Evolutionary conservation across 176 grass and related monocot species (phyloP).

Genomic region (Alloteropsis semialata): DNA sequence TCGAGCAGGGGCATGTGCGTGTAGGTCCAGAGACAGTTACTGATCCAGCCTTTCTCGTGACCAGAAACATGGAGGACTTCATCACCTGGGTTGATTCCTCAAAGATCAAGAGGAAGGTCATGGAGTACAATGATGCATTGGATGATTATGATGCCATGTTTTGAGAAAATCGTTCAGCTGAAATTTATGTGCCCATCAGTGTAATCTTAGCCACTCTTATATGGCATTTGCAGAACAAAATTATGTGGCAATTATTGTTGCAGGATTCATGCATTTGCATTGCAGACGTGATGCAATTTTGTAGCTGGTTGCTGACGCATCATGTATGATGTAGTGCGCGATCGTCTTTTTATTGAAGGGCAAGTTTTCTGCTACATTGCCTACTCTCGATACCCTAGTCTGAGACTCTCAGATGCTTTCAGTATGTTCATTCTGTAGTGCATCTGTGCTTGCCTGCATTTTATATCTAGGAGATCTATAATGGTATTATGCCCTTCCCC

Average conservation of each 20-base stretch:
- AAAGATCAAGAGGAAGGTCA: slow-evolving; percentile 72
- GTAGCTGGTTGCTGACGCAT: not conserved
- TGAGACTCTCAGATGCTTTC: not conserved
- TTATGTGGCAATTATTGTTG: not conserved
- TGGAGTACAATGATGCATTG: slow-evolving; percentile 61
- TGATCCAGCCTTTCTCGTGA: slow-evolving; percentile 79
- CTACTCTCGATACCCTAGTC: not conserved
- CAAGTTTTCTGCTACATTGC: not conserved
- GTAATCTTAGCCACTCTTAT: not conserved
- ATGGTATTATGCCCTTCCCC: not conserved
- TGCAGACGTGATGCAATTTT: not conserved
- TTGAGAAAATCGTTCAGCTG: slow-evolving; percentile 16
- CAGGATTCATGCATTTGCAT: not conserved
- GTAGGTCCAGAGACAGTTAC: slow-evolving; percentile 68
- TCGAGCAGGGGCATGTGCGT: slow-evolving; percentile 71
- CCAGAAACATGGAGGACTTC: slow-evolving; percentile 94
- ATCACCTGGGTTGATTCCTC: slow-evolving; percentile 89
- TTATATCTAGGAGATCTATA: not conserved
- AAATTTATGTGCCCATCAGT: not conserved
- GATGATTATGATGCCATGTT: slow-evolving; percentile 74
- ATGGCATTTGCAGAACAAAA: not conserved
- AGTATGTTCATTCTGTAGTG: not conserved
- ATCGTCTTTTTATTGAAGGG: not conserved
- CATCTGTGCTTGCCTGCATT: not conserved
- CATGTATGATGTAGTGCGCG: not conserved